Evolutionary conservation across 495 filamentous ascomycete genomes (phyloP).

Genomic region (Penicillium daleae): DNA sequence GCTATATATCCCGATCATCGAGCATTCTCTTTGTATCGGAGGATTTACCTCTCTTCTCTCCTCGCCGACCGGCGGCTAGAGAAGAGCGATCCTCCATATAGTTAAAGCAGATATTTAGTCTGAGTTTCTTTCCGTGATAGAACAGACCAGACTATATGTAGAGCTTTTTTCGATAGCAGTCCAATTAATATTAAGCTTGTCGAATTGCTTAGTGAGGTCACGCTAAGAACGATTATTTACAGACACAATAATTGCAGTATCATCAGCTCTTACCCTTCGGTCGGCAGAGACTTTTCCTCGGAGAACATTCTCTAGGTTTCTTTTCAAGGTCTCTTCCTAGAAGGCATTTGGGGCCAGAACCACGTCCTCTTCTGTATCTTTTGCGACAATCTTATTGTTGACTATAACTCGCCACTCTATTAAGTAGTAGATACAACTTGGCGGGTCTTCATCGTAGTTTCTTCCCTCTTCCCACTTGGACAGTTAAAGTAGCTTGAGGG

Average conservation of each 20-base stretch:
- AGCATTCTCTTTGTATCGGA: conserved; percentile 27
- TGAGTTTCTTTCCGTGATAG: conserved; percentile 15
- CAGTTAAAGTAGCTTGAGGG: neutral
- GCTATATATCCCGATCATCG: conserved; percentile 14
- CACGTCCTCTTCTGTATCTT: conserved; percentile 26
- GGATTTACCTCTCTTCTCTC: conserved; percentile 27
- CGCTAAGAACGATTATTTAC: conserved; percentile 20
- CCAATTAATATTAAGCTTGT: neutral
- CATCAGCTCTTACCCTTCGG: conserved; percentile 12
- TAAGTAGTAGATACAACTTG: conserved; percentile 36
- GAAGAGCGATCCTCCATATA: conserved; percentile 11
- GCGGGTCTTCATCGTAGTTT: conserved; percentile 33
- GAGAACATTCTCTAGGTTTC: conserved; percentile 10
- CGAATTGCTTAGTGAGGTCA: conserved; percentile 22
- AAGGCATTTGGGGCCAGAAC: conserved; percentile 25
- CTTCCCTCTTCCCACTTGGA: neutral
- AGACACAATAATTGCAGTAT: conserved; percentile 21
- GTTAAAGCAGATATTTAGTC: conserved; percentile 16
- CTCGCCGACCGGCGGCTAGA: conserved; percentile 7
- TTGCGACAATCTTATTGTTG: conserved; percentile 32
- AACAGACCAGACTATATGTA: conserved; percentile 11
- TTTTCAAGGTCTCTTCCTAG: conserved; percentile 6
- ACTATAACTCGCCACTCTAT: conserved; percentile 39
- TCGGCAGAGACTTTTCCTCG: conserved; percentile 10
- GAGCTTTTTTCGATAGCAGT: conserved; percentile 14